A percentile compares a stretch with the other conserved stretches of the same genome.
Conservation (phyloP, 2,329 filamentous ascomycete genomes). For the Sporothrix brasiliensis region DNA sequence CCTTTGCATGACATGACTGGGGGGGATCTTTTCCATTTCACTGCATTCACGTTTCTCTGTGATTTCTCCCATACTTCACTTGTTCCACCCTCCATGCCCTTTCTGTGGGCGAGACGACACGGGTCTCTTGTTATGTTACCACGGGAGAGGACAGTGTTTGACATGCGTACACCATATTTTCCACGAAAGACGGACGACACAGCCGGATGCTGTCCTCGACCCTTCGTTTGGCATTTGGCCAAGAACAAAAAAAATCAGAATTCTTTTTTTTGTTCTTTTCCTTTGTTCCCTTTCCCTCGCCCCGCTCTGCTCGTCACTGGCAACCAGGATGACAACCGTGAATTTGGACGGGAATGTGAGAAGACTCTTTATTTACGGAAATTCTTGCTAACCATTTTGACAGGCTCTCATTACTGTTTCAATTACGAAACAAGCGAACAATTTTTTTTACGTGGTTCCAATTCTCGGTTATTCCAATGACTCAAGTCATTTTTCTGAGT, state of each 20-base stretch:
- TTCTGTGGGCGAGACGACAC: neutral
- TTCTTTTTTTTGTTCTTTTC: neutral
- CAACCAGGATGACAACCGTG: slow-evolving; percentile 25
- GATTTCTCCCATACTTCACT: neutral
- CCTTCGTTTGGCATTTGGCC: neutral
- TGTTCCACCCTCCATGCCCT: neutral
- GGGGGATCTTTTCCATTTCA: neutral
- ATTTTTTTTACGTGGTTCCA: neutral
- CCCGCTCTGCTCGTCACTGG: slow-evolving; percentile 6
- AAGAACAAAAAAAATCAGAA: slow-evolving; percentile 12
- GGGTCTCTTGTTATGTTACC: slow-evolving; percentile 6
- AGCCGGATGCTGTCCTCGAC: slow-evolving; percentile 10
- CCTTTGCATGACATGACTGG: slow-evolving; percentile 8
- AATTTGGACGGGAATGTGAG: neutral
- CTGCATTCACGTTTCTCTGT: neutral
- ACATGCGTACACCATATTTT: neutral
- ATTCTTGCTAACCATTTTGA: neutral
- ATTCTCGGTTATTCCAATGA: neutral
- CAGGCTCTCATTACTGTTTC: slow-evolving; percentile 5
- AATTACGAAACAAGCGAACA: neutral
- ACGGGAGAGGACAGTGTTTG: slow-evolving; percentile 16
- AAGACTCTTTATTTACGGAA: neutral
- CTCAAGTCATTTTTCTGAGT: neutral
- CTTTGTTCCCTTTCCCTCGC: neutral
- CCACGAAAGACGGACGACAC: slow-evolving; percentile 1